Percentiles rank a stretch among this genome's conserved stretches.
phyloP scores from a whole-genome alignment of 306 rosid genomes.

The Mimosa bimucronata region DNA sequence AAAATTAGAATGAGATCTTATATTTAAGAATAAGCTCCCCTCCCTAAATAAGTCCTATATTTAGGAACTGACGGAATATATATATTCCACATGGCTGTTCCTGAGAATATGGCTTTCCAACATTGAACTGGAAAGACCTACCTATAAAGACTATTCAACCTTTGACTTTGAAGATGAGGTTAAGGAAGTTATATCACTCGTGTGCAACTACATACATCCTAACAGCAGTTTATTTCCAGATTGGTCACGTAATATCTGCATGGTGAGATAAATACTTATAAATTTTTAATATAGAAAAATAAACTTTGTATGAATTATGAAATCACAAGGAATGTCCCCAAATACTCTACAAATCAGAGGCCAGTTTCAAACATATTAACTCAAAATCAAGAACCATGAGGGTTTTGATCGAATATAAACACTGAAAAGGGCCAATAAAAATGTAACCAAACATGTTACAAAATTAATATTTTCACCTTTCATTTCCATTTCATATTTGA shows the following conservation, averaged over 20 bases:
- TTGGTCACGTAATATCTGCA: not conserved
- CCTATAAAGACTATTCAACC: not conserved
- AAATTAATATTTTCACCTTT: not conserved
- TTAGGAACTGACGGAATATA: too few relatives aligned
- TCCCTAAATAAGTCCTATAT: too few relatives aligned
- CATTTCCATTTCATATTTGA: not conserved
- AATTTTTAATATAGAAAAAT: not conserved
- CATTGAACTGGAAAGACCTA: not conserved
- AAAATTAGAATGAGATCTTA: too few relatives aligned
- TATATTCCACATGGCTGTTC: not conserved
- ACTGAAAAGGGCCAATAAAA: not conserved
- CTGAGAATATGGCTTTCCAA: not conserved
- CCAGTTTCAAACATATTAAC: not conserved
- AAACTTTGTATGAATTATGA: not conserved
- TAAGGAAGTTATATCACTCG: not conserved
- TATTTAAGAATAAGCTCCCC: too few relatives aligned
- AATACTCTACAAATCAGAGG: not conserved
- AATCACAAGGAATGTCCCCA: not conserved
- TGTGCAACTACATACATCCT: not conserved
- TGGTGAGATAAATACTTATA: not conserved
- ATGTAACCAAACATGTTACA: not conserved
- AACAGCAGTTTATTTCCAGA: not conserved
- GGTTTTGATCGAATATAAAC: not conserved
- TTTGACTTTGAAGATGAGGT: not conserved
- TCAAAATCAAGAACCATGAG: not conserved